Conservation (phyloP, 1,284 basidiomycete genomes). For the Fomes fomentarius region DNA sequence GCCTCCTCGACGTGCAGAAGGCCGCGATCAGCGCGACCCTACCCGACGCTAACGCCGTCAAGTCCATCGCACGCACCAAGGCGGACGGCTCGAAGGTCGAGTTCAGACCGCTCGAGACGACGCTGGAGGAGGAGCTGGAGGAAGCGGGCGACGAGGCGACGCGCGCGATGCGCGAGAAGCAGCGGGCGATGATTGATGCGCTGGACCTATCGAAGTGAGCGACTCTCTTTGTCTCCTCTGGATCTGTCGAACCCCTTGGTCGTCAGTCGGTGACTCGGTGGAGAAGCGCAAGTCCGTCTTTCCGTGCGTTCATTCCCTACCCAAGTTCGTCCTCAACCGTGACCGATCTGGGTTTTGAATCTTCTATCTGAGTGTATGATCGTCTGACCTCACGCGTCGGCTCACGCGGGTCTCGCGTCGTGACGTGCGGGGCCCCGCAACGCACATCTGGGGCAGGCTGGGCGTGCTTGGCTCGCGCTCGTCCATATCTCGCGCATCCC, state of each 20-base stretch:
- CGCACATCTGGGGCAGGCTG: slow-evolving; percentile 3
- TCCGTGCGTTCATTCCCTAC: no score
- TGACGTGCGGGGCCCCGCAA: slow-evolving; percentile 8
- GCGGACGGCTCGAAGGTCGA: slow-evolving; percentile 27
- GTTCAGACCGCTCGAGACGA: slow-evolving; percentile 58
- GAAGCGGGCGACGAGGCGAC: slow-evolving; percentile 68
- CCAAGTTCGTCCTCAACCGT: no score
- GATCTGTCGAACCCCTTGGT: no score
- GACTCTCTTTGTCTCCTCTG: background rate
- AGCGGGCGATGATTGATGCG: slow-evolving; percentile 84
- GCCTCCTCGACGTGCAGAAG: slow-evolving; percentile 83
- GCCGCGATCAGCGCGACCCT: slow-evolving; percentile 68
- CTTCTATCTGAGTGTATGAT: no score
- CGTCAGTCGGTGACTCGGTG: no score
- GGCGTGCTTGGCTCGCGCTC: slow-evolving; percentile 9
- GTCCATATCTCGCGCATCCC: no score
- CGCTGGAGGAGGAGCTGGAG: slow-evolving; percentile 67
- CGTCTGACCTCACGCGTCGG: no score
- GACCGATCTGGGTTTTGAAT: no score
- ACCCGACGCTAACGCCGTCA: slow-evolving; percentile 30
- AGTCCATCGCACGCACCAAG: slow-evolving; percentile 28
- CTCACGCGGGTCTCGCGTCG: no score
- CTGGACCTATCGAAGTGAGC: slow-evolving; percentile 86
- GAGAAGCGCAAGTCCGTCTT: no score
- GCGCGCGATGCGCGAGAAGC: slow-evolving; percentile 61